These are phyloP conservation scores for Turritis glabra DNA, from an alignment of 345 rosid genomes.

Conservation along the genomic window DNA sequence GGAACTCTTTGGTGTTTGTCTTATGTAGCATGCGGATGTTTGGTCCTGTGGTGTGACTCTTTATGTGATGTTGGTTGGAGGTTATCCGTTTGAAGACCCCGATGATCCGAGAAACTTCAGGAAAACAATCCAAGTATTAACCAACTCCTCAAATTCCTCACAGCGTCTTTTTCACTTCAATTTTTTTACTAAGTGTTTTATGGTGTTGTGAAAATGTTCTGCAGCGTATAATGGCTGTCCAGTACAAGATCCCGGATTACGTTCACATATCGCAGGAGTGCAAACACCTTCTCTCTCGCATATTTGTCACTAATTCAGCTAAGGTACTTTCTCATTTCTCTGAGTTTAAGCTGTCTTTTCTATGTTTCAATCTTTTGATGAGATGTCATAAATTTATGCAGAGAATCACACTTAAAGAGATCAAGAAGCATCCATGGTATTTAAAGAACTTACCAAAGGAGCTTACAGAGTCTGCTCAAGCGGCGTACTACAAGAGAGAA, in stretches of 20 bases:
- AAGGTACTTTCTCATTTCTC: slow-evolving; percentile 47
- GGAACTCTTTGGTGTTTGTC: slow-evolving; percentile 14
- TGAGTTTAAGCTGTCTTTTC: background rate
- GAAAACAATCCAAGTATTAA: slow-evolving; percentile 80
- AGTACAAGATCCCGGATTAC: slow-evolving; percentile 86
- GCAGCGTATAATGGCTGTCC: slow-evolving; percentile 88
- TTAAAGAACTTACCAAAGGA: slow-evolving; percentile 91
- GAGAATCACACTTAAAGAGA: slow-evolving; percentile 83
- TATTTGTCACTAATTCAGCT: slow-evolving; percentile 73
- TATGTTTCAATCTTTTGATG: background rate
- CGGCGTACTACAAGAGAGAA: slow-evolving; percentile 71
- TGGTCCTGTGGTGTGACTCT: slow-evolving; percentile 99
- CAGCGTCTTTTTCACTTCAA: background rate
- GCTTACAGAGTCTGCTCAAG: slow-evolving; percentile 76
- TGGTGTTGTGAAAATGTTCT: slow-evolving; percentile 7
- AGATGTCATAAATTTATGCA: slow-evolving; percentile 28
- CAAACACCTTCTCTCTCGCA: slow-evolving; percentile 73
- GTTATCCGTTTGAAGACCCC: slow-evolving; percentile 93
- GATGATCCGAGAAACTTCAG: slow-evolving; percentile 85
- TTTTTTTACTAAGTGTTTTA: background rate
- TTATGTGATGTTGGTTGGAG: slow-evolving; percentile 92
- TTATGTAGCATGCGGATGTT: slow-evolving; percentile 78
- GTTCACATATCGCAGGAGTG: slow-evolving; percentile 85
- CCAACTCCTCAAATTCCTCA: background rate
- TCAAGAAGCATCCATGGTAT: slow-evolving; percentile 92